These are phyloP conservation scores for Sphaerobolus stellatus DNA, from an alignment of 1,284 basidiomycete species.

Conservation along the genomic window DNA sequence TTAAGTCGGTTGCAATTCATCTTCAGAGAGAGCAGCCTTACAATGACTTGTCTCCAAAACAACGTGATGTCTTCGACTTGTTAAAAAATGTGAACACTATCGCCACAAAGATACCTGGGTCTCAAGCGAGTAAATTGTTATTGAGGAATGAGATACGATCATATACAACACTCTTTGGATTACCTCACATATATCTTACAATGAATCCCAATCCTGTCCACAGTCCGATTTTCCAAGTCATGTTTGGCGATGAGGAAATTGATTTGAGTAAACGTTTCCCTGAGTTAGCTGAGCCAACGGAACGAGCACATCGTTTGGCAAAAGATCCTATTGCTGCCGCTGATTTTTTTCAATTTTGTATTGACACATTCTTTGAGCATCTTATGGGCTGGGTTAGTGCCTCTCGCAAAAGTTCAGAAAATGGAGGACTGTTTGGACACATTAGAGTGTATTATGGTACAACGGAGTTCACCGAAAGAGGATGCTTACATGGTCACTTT, in stretches of 20 bases:
- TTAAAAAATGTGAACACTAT: constrained; percentile 6
- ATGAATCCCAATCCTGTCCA: constrained; percentile 15
- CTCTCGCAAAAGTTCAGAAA: background rate
- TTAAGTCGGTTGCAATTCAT: background rate
- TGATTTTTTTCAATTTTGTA: constrained; percentile 16
- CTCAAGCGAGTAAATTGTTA: constrained; percentile 5
- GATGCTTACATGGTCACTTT: constrained; percentile 15
- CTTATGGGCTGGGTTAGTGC: constrained; percentile 15
- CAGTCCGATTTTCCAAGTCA: constrained; percentile 17
- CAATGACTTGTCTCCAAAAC: background rate
- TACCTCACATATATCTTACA: constrained; percentile 15
- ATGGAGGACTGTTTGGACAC: constrained; percentile 16
- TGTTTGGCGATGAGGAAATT: constrained; percentile 12
- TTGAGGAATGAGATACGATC: constrained; percentile 1
- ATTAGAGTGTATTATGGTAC: constrained; percentile 10
- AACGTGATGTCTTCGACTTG: background rate
- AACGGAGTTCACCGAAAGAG: constrained; percentile 12
- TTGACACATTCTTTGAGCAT: constrained; percentile 12
- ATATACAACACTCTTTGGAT: constrained; percentile 11
- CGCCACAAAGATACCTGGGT: constrained; percentile 6
- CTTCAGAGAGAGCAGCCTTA: background rate
- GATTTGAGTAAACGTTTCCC: constrained; percentile 12
- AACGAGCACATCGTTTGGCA: constrained; percentile 9
- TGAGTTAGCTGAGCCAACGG: background rate
- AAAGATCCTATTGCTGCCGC: constrained; percentile 18